Evolutionary conservation across 129 eudicot genomes (phyloP), one percentile per base, ranked within the genome.

Genomic region (Saposhnikovia divaricata): DNA sequence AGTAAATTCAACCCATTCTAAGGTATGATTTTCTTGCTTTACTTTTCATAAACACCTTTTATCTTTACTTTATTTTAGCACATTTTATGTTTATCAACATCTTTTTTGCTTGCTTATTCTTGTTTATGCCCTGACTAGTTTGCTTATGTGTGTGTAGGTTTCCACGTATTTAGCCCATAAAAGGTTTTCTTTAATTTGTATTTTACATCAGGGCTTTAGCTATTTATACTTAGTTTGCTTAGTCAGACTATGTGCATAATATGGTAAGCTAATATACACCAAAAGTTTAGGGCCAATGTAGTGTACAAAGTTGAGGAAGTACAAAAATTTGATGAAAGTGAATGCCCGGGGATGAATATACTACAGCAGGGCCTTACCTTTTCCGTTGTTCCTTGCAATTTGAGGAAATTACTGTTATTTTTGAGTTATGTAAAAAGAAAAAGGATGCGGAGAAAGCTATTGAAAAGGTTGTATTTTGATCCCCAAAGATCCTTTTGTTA

Each of bases 371-470:
- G 86, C 9, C 96, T 42, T 87, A 88, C 76, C 83, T 89, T 28
- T 95, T 83, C 51, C 96, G 87, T 59, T 95, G 98, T 79, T 53
- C 74, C 68, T 87, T 95, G 87, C 85, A 92, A 72, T 96, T 95
- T 46, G 97, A 97, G 19, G 98, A 92, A 45, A 61, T 87, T 61
- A 82, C 80, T 42, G 89, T 92, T 77, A 83, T 89, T 42, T 95
- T 97, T 0, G 93, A 85, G 4, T 46, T 85, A 28, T 89, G 82
- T 34, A 87, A 81, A 76, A 82, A 87, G 70, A 94, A 94, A 81
- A 94, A 90, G 81, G 98, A 97, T 85, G 96, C 97, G 8, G 84
- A 88, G 55, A 87, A 85, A 85, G 99, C 99, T 79, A 84, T 92
- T 43, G 88, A 86, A 77, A 88, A 90, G 99, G 99, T 94, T 68